phyloP scores from a whole-genome alignment of 768 basidiomycete genomes.

The Russula virescens region DNA sequence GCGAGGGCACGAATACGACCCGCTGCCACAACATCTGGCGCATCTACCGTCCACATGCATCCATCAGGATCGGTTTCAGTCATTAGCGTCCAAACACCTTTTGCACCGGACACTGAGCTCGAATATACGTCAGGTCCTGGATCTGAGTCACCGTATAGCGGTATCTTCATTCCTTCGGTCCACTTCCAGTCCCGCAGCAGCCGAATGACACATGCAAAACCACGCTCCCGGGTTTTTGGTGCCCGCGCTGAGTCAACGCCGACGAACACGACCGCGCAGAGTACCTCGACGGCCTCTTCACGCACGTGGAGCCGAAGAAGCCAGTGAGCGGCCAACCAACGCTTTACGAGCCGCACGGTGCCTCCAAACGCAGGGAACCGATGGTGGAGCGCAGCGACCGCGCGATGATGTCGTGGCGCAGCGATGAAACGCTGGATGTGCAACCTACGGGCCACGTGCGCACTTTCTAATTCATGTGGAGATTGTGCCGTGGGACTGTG shows the following conservation, averaged over 20 bases:
- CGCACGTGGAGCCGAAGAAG: conserved; percentile 67
- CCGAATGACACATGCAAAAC: conserved; percentile 67
- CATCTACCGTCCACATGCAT: conserved; percentile 63
- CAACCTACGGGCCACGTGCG: conserved; percentile 49
- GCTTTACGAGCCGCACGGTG: conserved; percentile 82
- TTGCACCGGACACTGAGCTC: conserved; percentile 36
- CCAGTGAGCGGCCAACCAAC: conserved; percentile 92
- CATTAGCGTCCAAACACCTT: conserved; percentile 66
- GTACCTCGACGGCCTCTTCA: conserved; percentile 76
- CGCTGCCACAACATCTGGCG: conserved; percentile 68
- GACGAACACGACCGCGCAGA: conserved; percentile 77
- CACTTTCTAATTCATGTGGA: conserved; percentile 48
- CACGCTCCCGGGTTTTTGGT: conserved; percentile 73
- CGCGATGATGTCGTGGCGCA: conserved; percentile 79
- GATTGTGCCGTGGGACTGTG: conserved; percentile 35
- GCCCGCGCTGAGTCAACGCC: conserved; percentile 42
- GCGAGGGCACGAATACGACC: conserved; percentile 69
- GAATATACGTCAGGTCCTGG: conserved; percentile 14
- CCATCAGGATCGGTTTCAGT: conserved; percentile 77
- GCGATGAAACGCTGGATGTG: conserved; percentile 73
- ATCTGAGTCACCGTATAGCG: conserved; percentile 51
- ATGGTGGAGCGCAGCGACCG: conserved; percentile 74
- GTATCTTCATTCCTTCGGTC: conserved; percentile 67
- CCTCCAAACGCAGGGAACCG: conserved; percentile 73
- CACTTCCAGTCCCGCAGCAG: conserved; percentile 82